Conservation (phyloP, 2,329 filamentous ascomycete genomes). For the Aspergillus pseudonomiae region DNA sequence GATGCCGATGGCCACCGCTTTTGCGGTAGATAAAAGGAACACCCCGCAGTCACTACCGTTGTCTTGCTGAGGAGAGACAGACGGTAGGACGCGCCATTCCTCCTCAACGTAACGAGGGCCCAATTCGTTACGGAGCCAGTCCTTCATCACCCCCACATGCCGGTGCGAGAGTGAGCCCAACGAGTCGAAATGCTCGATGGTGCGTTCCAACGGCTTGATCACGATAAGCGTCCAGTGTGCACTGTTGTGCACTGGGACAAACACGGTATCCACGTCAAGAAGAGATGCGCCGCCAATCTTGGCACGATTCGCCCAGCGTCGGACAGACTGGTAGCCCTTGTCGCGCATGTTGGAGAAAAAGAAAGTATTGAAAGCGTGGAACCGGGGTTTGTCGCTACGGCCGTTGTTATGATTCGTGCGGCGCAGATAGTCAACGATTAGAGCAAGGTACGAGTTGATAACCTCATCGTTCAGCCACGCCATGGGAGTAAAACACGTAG, state of each 20-base stretch:
- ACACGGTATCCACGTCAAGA: constrained; percentile 50
- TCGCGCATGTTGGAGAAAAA: constrained; percentile 48
- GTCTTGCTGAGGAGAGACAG: constrained; percentile 47
- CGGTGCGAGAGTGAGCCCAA: constrained; percentile 36
- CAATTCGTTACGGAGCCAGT: constrained; percentile 48
- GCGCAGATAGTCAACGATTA: constrained; percentile 45
- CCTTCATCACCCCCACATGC: constrained; percentile 42
- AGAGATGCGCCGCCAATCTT: constrained; percentile 50
- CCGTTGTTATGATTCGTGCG: constrained; percentile 36
- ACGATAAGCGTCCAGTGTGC: constrained; percentile 54
- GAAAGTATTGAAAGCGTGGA: constrained; percentile 49
- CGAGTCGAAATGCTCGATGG: constrained; percentile 54
- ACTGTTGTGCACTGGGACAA: constrained; percentile 50
- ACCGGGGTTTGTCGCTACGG: constrained; percentile 39
- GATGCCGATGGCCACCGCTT: constrained; percentile 49
- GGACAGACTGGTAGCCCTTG: constrained; percentile 43
- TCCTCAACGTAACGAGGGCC: constrained; percentile 42
- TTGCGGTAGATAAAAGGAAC: constrained; percentile 53
- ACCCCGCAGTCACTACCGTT: constrained; percentile 56
- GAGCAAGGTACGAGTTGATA: constrained; percentile 49
- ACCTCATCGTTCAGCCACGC: constrained; percentile 52
- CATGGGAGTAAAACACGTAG: constrained; percentile 37
- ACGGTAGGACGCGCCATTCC: constrained; percentile 48
- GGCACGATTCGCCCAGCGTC: constrained; percentile 49
- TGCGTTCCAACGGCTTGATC: constrained; percentile 45